Base-by-base conservation (phyloP, 345 rosid species). In the Moringa oleifera region DNA sequence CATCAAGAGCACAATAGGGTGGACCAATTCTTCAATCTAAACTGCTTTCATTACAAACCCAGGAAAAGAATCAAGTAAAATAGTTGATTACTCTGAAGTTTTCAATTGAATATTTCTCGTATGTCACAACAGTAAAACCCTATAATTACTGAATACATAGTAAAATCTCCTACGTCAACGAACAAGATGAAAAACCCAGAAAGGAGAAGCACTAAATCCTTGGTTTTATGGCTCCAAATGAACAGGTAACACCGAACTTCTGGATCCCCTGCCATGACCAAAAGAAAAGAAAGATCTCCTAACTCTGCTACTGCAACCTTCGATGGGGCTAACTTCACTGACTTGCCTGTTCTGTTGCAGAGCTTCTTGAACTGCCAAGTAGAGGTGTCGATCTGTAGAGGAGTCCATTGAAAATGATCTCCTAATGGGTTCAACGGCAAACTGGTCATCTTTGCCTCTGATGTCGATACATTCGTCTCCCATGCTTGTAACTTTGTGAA, bases 341-440 rank as follows among this genome's bases (percentile, higher is more conserved):
- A 58, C 71, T 65, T 77, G 77, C 50, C 71, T 77, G 59, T 66
- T 79, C 57, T 75, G 83, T 55, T 71, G 78, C 63, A 84, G 65
- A 13, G 72, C 78, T 51, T 88, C 91, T 79, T 83, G 97, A 58
- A 86, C 77, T 22, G 94, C 83, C 36, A 80, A 47, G 59, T 74
- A 79, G 2, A 88, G 69, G 18, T 81, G 89, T 36, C 88, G 64
- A 68, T 90, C 91, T 0, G 79, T 80, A 0, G 93, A 86, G 0
- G 96, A 90, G 64, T 93, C 97, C 98, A 93, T 83, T 0, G 98
- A 93, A 19, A 93, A 73, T 7, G 98, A 93, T 68, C 98, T 83
- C 56, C 97, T 74, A 1, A 93, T 75, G 10, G 96, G 96, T 62
- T 86, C 85, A 51, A 90, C 65, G 61, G 73, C 80, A 24, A 87